Evolutionary conservation across 257 asterid species (phyloP).

Genomic region (Forsythia viridissima): DNA sequence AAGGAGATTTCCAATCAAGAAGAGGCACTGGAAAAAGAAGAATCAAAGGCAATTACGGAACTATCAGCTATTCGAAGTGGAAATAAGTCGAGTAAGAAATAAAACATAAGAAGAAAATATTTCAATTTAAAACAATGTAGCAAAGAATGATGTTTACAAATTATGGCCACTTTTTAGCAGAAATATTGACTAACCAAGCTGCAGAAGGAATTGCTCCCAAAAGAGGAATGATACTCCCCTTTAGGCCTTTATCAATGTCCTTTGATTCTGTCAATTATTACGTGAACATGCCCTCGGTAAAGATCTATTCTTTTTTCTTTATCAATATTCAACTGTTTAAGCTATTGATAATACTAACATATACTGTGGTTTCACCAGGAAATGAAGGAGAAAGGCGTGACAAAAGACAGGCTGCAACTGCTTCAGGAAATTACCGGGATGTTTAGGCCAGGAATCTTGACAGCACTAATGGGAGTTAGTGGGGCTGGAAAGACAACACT

Average conservation of each 20-base stretch:
- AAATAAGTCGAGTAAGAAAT: slow-evolving; percentile 54
- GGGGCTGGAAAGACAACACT: slow-evolving; percentile 80
- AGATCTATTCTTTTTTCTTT: slow-evolving; percentile 1
- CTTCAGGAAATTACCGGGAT: slow-evolving; percentile 64
- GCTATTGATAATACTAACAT: neutral
- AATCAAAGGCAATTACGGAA: slow-evolving; percentile 47
- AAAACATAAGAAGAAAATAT: neutral
- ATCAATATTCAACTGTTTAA: neutral
- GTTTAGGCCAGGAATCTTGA: slow-evolving; percentile 72
- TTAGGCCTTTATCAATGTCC: slow-evolving; percentile 67
- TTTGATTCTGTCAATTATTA: slow-evolving; percentile 65
- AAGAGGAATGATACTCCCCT: slow-evolving; percentile 81
- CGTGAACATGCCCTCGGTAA: slow-evolving; percentile 75
- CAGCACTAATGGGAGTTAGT: slow-evolving; percentile 77
- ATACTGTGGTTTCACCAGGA: slow-evolving; percentile 36
- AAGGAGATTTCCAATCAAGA: slow-evolving; percentile 55
- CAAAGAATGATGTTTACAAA: slow-evolving; percentile 1
- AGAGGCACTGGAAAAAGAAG: neutral
- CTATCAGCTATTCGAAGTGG: slow-evolving; percentile 37
- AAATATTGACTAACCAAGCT: neutral
- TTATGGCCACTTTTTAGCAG: slow-evolving; percentile 32
- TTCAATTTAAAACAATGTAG: neutral
- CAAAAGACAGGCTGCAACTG: slow-evolving; percentile 56
- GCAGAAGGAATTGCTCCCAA: slow-evolving; percentile 42
- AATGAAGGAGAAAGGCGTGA: slow-evolving; percentile 70